phyloP scores from a whole-genome alignment of 805 yeast genomes.

The Lipomyces sp. region DNA sequence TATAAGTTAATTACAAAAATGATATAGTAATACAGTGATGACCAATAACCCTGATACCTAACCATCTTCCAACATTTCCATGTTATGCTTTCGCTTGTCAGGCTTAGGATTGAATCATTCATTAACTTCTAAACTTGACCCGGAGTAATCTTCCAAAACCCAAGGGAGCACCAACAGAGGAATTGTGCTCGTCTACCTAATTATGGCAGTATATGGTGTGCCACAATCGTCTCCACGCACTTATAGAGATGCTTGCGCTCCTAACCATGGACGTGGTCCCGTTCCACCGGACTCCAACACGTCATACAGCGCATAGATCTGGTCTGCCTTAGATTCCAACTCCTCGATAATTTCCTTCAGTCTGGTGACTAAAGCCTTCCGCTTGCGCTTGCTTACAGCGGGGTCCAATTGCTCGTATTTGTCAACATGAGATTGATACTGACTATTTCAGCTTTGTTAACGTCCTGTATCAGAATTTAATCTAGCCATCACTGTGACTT shows the following conservation, averaged over 20 bases:
- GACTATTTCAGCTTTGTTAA: slow-evolving; percentile 2
- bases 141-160: background rate
- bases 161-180: background rate
- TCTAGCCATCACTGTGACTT: background rate
- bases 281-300: slow-evolving; percentile 21
- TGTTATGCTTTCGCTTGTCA: background rate
- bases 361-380: slow-evolving; percentile 28
- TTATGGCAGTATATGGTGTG: background rate
- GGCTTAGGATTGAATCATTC: background rate
- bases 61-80: background rate
- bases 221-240: background rate
- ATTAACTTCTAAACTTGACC: background rate
- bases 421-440: slow-evolving; percentile 26
- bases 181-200: background rate
- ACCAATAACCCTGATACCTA: background rate
- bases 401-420: slow-evolving; percentile 33
- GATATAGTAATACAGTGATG: slow-evolving; percentile 5
- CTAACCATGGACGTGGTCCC: background rate
- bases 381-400: slow-evolving; percentile 27
- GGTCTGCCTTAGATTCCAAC: slow-evolving; percentile 38
- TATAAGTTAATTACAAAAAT: background rate
- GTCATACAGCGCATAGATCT: slow-evolving; percentile 38
- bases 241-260: background rate
- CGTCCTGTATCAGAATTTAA: background rate
- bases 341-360: slow-evolving; percentile 26